Base-by-base conservation (phyloP, 2,329 filamentous ascomycete genomes). In the Colletotrichum sp. region DNA sequence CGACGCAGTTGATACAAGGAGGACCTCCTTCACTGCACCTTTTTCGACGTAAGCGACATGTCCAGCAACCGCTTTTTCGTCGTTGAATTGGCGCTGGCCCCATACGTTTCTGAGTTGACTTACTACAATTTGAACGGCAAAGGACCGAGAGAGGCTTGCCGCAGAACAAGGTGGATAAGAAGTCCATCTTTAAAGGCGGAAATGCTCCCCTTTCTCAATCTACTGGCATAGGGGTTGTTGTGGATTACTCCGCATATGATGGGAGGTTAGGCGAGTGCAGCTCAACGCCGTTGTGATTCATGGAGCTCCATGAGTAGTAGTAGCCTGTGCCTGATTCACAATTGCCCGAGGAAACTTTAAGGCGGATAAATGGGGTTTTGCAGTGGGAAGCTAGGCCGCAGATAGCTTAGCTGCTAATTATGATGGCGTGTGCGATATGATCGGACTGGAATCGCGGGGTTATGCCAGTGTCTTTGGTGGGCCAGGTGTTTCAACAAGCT, bases 171-270 rank as follows among this genome's bases (percentile, higher is more conserved):
- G 39, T 10, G 9, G 39, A 44, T 1, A n/a, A 44, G 9, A 44
- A 44, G 18, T 5, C 39, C 39, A 44, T 18, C 3, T 44, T n/a
- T 44, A 44, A n/a, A 12, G 39, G 39, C 18, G 39, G 5, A n/a
- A 44, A 44, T n/a, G 18, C 18, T n/a, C 8, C 0, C 0, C 8
- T 2, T n/a, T 10, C 39, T n/a, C 18, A 44, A 44, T 6, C 18
- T 44, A 0, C 39, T 44, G 18, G 39, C 39, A 44, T n/a, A 44
- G 8, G 18, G 18, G 8, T 44, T 44, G 39, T 6, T 44, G 3
- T 6, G 39, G 39, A 44, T 44, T n/a, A 44, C 18, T 44, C 9
- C 39, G 39, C 39, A 44, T 3, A 44, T 12, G 1, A n/a, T 44
- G 9, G 8, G 5, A 44, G 18, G 18, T 44, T n/a, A 6, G 18